Evolutionary conservation across 2,329 filamentous ascomycete species (phyloP).

Genomic region (Penicillium italicum): DNA sequence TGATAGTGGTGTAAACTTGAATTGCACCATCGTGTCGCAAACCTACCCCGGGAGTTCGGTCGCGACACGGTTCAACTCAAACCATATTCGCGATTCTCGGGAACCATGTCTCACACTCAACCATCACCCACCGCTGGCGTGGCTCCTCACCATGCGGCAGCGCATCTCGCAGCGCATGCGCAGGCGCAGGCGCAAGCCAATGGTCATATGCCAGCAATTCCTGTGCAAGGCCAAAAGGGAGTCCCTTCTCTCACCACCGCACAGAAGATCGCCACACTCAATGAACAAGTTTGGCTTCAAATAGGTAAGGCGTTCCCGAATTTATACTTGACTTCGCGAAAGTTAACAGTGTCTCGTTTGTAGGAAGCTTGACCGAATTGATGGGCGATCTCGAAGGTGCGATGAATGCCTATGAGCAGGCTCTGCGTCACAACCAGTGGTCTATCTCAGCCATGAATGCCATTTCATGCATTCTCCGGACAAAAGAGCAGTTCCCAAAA

Average conservation of each 20-base stretch:
- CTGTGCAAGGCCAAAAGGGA: slow-evolving; percentile 50
- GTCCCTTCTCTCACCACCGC: slow-evolving; percentile 63
- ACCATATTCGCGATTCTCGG: slow-evolving; percentile 7
- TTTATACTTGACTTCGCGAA: background rate
- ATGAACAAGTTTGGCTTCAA: slow-evolving; percentile 87
- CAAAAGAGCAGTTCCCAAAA: slow-evolving; percentile 88
- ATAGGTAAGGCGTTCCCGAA: slow-evolving; percentile 62
- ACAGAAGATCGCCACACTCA: slow-evolving; percentile 72
- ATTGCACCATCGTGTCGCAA: slow-evolving; percentile 37
- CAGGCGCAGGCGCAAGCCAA: slow-evolving; percentile 26
- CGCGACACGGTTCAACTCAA: slow-evolving; percentile 20
- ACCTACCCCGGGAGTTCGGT: slow-evolving; percentile 7
- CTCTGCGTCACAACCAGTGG: slow-evolving; percentile 79
- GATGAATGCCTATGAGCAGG: slow-evolving; percentile 85
- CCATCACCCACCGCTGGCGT: slow-evolving; percentile 75
- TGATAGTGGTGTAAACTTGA: slow-evolving; percentile 2
- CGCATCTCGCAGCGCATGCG: slow-evolving; percentile 32
- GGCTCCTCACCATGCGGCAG: slow-evolving; percentile 54
- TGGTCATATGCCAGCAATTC: slow-evolving; percentile 58
- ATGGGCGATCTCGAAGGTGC: slow-evolving; percentile 86
- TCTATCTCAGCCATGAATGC: slow-evolving; percentile 91
- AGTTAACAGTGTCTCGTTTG: slow-evolving; percentile 15
- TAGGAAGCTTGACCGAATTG: slow-evolving; percentile 81
- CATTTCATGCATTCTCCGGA: slow-evolving; percentile 85
- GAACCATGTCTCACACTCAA: slow-evolving; percentile 70